phyloP scores from a whole-genome alignment of 129 eudicot genomes.

The Deinandra increscens region DNA sequence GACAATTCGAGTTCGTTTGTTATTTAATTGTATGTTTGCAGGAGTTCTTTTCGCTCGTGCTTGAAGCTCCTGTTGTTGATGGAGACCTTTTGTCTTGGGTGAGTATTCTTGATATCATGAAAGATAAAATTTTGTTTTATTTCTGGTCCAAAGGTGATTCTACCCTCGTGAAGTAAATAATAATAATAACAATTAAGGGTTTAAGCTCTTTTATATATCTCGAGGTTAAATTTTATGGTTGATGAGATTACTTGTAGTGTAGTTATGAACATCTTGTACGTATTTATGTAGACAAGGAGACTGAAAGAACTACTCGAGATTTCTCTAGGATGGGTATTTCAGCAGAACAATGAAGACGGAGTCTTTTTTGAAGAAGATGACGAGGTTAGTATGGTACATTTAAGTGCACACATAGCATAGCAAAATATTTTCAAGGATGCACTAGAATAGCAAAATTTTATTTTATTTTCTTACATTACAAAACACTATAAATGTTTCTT shows the following conservation, averaged over 20 bases:
- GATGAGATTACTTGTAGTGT: not conserved
- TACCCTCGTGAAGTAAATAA: too few relatives aligned
- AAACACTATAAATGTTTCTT: not conserved
- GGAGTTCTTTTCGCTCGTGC: slow-evolving; percentile 89
- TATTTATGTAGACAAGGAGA: slow-evolving; percentile 59
- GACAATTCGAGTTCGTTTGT: not conserved
- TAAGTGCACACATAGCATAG: not conserved
- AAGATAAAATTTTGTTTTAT: too few relatives aligned
- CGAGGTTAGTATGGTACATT: slow-evolving; percentile 53
- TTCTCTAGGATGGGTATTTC: slow-evolving; percentile 80
- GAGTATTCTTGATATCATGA: slow-evolving; percentile 27
- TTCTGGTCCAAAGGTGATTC: not conserved
- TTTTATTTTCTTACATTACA: not conserved
- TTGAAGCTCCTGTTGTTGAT: slow-evolving; percentile 77
- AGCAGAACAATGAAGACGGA: slow-evolving; percentile 46
- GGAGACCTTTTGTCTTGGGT: slow-evolving; percentile 95
- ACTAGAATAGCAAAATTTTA: not conserved
- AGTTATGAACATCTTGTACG: not conserved
- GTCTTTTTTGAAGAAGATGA: slow-evolving; percentile 67
- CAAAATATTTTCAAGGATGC: not conserved
- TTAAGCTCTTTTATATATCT: not conserved
- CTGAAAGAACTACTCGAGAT: slow-evolving; percentile 66
- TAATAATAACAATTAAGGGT: too few relatives aligned
- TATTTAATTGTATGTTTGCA: slow-evolving; percentile 33
- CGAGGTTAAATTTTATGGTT: slow-evolving; percentile 7